These are phyloP conservation scores for Caryopteris hybrid DNA, from an alignment of 305 asterid genomes.

Conservation along the genomic window DNA sequence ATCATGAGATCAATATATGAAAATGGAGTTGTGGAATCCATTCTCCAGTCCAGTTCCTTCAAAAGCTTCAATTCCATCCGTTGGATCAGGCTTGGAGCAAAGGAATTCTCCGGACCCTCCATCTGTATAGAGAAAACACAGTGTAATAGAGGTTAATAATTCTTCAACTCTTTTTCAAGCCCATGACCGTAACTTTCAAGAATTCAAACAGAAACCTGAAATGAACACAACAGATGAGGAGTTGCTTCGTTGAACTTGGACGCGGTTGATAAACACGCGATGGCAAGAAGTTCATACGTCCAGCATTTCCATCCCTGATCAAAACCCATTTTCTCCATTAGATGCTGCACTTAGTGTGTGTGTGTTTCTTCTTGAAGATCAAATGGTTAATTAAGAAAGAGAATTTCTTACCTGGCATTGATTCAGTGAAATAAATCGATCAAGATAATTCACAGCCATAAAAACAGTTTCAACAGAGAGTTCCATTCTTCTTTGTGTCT, in stretches of 20 bases:
- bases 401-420: conserved; percentile 39
- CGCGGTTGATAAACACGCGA: conserved; percentile 66
- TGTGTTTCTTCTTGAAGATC: too few relatives aligned
- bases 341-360: too few relatives aligned
- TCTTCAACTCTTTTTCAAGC: too few relatives aligned
- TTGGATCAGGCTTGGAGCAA: conserved; percentile 33
- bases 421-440: conserved; percentile 50
- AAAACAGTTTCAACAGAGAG: conserved; percentile 50
- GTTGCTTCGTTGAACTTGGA: conserved; percentile 53
- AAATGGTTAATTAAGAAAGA: too few relatives aligned
- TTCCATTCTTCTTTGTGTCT: conserved; percentile 52
- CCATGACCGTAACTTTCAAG: too few relatives aligned
- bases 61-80: conserved; percentile 59
- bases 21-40: conserved; percentile 47
- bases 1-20: conserved; percentile 40
- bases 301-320: conserved; percentile 50
- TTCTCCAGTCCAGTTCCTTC: conserved; percentile 51
- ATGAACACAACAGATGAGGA: conserved; percentile 29
- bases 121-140: conserved; percentile 29
- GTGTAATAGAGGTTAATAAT: too few relatives aligned
- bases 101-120: conserved; percentile 39
- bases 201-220: conserved; percentile 47
- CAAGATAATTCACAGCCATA: conserved; percentile 60
- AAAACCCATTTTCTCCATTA: neutral
- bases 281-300: conserved; percentile 56